These are phyloP conservation scores for Aspergillus leporis DNA, from an alignment of 495 filamentous ascomycete species.

Conservation along the genomic window DNA sequence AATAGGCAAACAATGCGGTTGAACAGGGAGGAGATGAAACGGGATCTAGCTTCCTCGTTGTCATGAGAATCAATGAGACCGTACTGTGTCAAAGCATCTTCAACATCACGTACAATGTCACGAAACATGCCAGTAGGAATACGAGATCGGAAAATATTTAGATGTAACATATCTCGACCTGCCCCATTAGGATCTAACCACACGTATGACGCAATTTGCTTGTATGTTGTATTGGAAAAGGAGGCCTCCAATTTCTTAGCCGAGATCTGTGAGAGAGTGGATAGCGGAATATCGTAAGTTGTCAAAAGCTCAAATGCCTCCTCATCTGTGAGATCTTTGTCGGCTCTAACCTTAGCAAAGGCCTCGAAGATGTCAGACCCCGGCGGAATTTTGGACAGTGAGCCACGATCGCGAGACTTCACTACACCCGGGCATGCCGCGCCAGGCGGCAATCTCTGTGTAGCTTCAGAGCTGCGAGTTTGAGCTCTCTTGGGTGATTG, in stretches of 20 bases:
- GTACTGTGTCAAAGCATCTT: background rate
- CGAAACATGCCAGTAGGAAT: constrained; percentile 1
- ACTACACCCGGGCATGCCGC: too few species aligned
- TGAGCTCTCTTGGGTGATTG: too few species aligned
- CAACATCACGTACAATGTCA: constrained; percentile 1
- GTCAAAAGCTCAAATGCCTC: too few species aligned
- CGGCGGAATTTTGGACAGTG: too few species aligned
- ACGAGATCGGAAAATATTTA: constrained; percentile 1
- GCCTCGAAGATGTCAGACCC: too few species aligned
- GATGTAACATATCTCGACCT: background rate
- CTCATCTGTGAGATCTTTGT: too few species aligned
- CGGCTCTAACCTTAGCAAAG: too few species aligned
- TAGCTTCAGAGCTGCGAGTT: too few species aligned
- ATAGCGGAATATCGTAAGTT: constrained; percentile 1
- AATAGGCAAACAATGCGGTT: background rate
- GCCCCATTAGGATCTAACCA: background rate
- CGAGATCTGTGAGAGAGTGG: constrained; percentile 1
- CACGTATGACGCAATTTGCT: background rate
- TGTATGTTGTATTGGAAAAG: constrained; percentile 3
- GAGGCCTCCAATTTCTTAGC: constrained; percentile 1
- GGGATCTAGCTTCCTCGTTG: too few species aligned
- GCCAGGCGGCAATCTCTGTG: too few species aligned
- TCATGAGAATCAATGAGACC: too few species aligned
- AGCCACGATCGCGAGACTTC: too few species aligned
- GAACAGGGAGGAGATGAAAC: background rate